A percentile compares a stretch with the other conserved stretches of the same genome.
These are phyloP conservation scores for Dorcoceras hygrometricum DNA, from an alignment of 257 asterid genomes.

Conservation along the genomic window DNA sequence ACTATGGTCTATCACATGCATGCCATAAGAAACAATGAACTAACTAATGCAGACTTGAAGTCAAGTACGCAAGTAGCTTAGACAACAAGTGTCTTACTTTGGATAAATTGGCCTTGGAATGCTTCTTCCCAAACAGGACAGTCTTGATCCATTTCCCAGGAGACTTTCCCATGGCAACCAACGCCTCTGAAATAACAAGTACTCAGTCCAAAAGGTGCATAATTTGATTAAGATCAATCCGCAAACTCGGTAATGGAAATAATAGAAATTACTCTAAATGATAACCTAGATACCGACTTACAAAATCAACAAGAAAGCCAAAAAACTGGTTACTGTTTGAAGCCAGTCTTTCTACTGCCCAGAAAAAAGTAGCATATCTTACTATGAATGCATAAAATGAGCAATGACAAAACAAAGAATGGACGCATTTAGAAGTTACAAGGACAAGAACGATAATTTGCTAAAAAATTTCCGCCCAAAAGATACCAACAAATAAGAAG, in stretches of 20 bases:
- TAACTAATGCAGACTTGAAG: background rate
- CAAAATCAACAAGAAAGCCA: background rate
- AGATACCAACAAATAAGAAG: slow-evolving; percentile 4
- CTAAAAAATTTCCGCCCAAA: background rate
- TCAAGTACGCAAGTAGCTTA: background rate
- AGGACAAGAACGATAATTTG: slow-evolving; percentile 7
- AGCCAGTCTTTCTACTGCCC: background rate
- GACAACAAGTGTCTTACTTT: slow-evolving; percentile 49
- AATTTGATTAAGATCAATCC: slow-evolving; percentile 21
- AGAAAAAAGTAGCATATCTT: background rate
- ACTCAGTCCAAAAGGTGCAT: slow-evolving; percentile 44
- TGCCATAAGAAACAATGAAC: background rate
- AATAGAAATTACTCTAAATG: background rate
- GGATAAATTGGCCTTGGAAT: slow-evolving; percentile 62
- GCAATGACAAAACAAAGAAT: background rate
- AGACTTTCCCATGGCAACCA: slow-evolving; percentile 81
- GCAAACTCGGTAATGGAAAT: slow-evolving; percentile 2
- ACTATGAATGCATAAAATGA: background rate
- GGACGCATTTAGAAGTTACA: background rate
- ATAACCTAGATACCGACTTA: background rate
- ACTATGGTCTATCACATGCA: slow-evolving; percentile 1
- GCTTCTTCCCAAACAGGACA: slow-evolving; percentile 90
- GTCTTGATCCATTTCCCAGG: slow-evolving; percentile 95
- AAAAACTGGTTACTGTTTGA: slow-evolving; percentile 12
- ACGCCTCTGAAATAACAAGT: slow-evolving; percentile 23